Conservation (phyloP, 768 basidiomycete genomes). For the Trametes elegans region DNA sequence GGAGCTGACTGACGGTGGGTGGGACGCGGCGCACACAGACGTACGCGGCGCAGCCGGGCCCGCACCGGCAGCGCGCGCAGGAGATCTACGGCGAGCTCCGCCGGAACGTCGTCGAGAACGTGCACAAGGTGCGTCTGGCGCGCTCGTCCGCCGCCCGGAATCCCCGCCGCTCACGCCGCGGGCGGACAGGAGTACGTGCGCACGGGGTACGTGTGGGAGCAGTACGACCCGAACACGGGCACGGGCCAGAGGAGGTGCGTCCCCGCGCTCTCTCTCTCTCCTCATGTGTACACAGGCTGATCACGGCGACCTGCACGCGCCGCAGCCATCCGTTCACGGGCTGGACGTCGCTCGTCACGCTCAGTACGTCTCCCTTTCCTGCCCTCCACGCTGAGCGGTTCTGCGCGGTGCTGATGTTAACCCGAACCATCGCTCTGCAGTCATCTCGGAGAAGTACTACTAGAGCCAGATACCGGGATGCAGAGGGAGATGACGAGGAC, state of each 20-base stretch:
- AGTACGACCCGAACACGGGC: slow-evolving; percentile 84
- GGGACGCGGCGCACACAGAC: slow-evolving; percentile 43
- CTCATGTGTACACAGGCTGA: slow-evolving; percentile 2
- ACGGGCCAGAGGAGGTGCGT: slow-evolving; percentile 82
- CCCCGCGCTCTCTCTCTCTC: slow-evolving; percentile 4
- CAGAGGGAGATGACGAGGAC: slow-evolving; percentile 30
- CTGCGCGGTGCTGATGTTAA: slow-evolving; percentile 2
- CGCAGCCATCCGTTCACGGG: slow-evolving; percentile 93
- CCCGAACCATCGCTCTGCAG: slow-evolving; percentile 35
- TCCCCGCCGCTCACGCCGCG: not conserved
- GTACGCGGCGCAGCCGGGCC: slow-evolving; percentile 78
- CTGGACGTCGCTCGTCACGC: slow-evolving; percentile 87
- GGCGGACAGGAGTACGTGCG: slow-evolving; percentile 75
- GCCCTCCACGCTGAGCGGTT: not conserved
- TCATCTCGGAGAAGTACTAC: slow-evolving; percentile 65
- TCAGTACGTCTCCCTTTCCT: too few relatives aligned
- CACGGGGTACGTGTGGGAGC: slow-evolving; percentile 97
- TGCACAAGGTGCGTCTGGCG: slow-evolving; percentile 53
- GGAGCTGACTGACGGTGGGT: not conserved
- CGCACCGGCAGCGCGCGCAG: slow-evolving; percentile 69
- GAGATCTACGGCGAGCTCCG: slow-evolving; percentile 81
- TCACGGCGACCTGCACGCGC: too few relatives aligned
- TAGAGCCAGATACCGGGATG: too few relatives aligned
- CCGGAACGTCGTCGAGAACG: slow-evolving; percentile 82
- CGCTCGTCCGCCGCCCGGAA: not conserved